These are phyloP conservation scores for Lactarius indigo DNA, from an alignment of 768 basidiomycete species.

Conservation along the genomic window DNA sequence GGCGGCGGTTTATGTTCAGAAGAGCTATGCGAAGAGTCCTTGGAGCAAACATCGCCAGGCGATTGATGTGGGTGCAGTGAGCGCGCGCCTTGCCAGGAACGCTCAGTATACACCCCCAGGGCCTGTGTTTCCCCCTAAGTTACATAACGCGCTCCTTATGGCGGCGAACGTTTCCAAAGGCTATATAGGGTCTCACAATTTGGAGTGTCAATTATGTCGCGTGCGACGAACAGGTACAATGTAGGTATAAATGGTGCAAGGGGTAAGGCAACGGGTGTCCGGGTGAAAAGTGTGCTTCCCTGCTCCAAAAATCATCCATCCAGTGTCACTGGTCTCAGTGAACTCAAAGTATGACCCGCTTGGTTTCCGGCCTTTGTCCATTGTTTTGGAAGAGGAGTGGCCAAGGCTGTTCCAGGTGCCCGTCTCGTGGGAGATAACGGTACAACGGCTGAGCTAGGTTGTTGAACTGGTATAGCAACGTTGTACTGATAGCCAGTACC, in stretches of 20 bases:
- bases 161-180: not conserved
- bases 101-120: not conserved
- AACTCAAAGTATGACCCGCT: slow-evolving; percentile 10
- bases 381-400: slow-evolving; percentile 2
- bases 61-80: not conserved
- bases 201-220: not conserved
- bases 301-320: slow-evolving; percentile 10
- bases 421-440: slow-evolving; percentile 11
- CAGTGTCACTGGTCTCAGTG: slow-evolving; percentile 8
- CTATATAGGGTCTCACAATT: not conserved
- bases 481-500: not conserved
- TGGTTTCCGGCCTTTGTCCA: slow-evolving; percentile 13
- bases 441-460: not conserved
- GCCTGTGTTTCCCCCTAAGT: not conserved
- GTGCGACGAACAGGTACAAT: slow-evolving; percentile 8
- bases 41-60: not conserved
- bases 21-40: slow-evolving; percentile 2
- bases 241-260: slow-evolving; percentile 13
- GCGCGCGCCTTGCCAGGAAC: not conserved
- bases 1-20: not conserved
- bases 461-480: not conserved
- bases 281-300: not conserved
- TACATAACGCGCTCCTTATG: not conserved
- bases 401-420: not conserved
- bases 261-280: not conserved